Percentiles rank a stretch among this genome's conserved stretches.
Evolutionary conservation across 2,329 filamentous ascomycete species (phyloP).

Genomic region (Sporothrix inflata): DNA sequence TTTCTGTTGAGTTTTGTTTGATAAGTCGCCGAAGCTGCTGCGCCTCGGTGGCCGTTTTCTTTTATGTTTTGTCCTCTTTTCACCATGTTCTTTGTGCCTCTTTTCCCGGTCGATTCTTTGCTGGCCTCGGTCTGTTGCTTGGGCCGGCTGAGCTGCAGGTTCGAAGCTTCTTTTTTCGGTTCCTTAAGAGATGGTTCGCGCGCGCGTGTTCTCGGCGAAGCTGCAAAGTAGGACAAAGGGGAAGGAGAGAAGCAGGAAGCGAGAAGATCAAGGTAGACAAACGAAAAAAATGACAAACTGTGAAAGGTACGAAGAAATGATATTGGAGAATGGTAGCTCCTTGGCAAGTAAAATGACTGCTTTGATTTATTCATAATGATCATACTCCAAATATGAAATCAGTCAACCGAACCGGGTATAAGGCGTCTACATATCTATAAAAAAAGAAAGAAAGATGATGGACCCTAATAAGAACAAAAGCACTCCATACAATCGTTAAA

Average conservation of each 20-base stretch:
- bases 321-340: neutral
- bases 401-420: conserved; percentile 6
- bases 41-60: neutral
- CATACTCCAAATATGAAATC: neutral
- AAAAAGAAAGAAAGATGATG: too few species aligned
- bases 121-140: neutral
- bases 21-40: neutral
- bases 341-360: conserved; percentile 5
- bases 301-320: neutral
- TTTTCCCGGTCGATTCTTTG: too few species aligned
- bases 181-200: neutral
- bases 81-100: neutral
- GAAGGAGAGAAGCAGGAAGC: neutral
- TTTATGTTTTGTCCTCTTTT: too few species aligned
- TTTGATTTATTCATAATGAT: neutral
- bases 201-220: conserved; percentile 20
- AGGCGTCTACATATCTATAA: neutral
- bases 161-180: neutral
- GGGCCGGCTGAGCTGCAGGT: conserved; percentile 20
- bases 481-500: neutral
- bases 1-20: neutral
- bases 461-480: neutral
- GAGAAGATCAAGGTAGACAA: neutral
- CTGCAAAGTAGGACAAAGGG: neutral
- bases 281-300: neutral